A percentile compares a stretch with the other conserved stretches of the same genome.
These are phyloP conservation scores for Rhododendron simsii DNA, from an alignment of 148 eudicot species.

Conservation along the genomic window DNA sequence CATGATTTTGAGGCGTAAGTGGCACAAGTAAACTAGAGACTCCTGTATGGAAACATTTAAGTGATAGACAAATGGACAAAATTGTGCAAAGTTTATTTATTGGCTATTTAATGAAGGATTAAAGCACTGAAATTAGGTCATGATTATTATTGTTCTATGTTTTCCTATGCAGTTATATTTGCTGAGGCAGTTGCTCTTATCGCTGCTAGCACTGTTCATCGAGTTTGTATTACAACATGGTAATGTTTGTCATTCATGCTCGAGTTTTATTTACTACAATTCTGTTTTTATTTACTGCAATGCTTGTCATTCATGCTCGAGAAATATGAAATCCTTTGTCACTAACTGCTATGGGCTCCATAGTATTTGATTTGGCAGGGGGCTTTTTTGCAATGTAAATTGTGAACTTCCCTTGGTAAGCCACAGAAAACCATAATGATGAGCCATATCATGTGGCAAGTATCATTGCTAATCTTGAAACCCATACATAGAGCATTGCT, in stretches of 20 bases:
- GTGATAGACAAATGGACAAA: not conserved
- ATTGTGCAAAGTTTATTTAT: not conserved
- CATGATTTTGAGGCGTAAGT: not conserved
- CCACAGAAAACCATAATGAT: not conserved
- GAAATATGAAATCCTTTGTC: not conserved
- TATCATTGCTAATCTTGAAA: not conserved
- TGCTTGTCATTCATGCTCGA: no score
- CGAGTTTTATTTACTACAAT: not conserved
- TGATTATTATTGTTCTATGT: not conserved
- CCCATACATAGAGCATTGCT: not conserved
- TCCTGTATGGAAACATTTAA: not conserved
- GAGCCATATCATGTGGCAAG: not conserved
- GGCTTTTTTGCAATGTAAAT: no score
- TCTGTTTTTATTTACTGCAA: not conserved
- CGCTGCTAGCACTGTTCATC: slow-evolving; percentile 80
- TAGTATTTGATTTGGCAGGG: no score
- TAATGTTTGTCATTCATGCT: slow-evolving; percentile 21
- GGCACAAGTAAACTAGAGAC: not conserved
- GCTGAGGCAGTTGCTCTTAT: slow-evolving; percentile 74
- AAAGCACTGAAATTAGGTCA: not conserved
- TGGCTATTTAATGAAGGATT: not conserved
- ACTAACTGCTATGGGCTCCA: not conserved
- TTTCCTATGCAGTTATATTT: slow-evolving; percentile 50
- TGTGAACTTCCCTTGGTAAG: no score
- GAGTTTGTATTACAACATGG: slow-evolving; percentile 93